phyloP scores from a whole-genome alignment of 495 filamentous ascomycete genomes.

The Lophium mytilinum region DNA sequence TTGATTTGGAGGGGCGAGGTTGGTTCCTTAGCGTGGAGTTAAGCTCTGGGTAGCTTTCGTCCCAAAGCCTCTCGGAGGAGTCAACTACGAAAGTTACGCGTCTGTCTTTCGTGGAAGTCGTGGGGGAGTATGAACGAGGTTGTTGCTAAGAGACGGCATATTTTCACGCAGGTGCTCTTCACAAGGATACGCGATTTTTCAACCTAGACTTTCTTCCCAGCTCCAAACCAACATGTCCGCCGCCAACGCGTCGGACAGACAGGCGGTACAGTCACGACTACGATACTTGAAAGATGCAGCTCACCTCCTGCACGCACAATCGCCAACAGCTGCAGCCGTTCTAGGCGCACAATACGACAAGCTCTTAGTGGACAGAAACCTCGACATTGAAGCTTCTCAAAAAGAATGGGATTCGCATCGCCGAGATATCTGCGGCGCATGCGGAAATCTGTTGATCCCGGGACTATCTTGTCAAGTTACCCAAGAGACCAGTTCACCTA shows the following conservation, averaged over 20 bases:
- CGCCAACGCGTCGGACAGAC: not conserved
- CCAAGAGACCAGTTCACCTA: not conserved
- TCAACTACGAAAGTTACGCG: not conserved
- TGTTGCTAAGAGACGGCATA: too few species aligned
- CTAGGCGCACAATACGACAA: conserved; percentile 39
- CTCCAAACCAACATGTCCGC: not conserved
- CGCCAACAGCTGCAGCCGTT: conserved; percentile 44
- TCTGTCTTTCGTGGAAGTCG: not conserved
- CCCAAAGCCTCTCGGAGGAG: not conserved
- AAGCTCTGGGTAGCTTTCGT: not conserved
- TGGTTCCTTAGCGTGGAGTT: too few species aligned
- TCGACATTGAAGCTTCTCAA: conserved; percentile 22
- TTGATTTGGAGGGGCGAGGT: too few species aligned
- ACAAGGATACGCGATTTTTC: too few species aligned
- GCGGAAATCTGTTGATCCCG: conserved; percentile 42
- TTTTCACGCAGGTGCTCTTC: too few species aligned
- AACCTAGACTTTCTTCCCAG: too few species aligned
- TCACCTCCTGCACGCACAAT: conserved; percentile 32
- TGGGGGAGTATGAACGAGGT: too few species aligned
- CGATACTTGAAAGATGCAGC: conserved; percentile 42
- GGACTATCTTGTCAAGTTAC: conserved; percentile 35
- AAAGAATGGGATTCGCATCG: conserved; percentile 34
- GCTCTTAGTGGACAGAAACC: conserved; percentile 36
- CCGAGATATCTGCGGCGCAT: conserved; percentile 43
- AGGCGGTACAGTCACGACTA: conserved; percentile 1